Evolutionary conservation across 2,329 filamentous ascomycete species (phyloP).

Genomic region (Monilinia fructigena): DNA sequence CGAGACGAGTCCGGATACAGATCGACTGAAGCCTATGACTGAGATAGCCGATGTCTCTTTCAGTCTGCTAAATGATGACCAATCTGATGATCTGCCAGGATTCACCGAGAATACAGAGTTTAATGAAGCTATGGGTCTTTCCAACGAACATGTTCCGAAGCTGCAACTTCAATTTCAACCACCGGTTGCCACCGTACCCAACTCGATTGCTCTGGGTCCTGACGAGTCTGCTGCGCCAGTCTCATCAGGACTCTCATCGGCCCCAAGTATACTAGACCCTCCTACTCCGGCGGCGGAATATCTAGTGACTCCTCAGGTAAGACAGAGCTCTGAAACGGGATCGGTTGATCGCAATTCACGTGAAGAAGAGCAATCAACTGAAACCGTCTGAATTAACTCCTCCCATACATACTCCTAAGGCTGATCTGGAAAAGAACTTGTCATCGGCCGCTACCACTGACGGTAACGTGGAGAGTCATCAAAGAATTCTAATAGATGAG

Average conservation of each 20-base stretch:
- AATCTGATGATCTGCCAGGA: slow-evolving; percentile 31
- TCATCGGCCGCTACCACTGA: not conserved
- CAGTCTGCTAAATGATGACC: slow-evolving; percentile 24
- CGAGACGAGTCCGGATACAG: slow-evolving; percentile 38
- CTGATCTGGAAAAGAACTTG: not conserved
- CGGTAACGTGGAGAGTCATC: not conserved
- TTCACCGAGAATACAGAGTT: slow-evolving; percentile 38
- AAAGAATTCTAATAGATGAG: not conserved
- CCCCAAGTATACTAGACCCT: slow-evolving; percentile 14
- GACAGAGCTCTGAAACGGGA: not conserved
- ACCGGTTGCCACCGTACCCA: not conserved
- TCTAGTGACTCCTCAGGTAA: not conserved
- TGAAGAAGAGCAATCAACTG: not conserved
- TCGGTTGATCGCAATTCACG: not conserved
- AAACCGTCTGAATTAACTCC: not conserved
- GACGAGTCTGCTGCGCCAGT: not conserved
- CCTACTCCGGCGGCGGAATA: slow-evolving; percentile 2
- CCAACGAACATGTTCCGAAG: not conserved
- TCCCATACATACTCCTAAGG: not conserved
- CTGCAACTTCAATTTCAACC: not conserved
- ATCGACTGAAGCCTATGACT: slow-evolving; percentile 31
- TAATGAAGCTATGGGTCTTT: slow-evolving; percentile 26
- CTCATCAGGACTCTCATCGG: slow-evolving; percentile 18
- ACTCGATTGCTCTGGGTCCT: not conserved
- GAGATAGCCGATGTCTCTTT: slow-evolving; percentile 37